A percentile compares a stretch with the other conserved stretches of the same genome.
Evolutionary conservation across 805 yeast genomes (phyloP).

Genomic region (Naumovozyma castellii): DNA sequence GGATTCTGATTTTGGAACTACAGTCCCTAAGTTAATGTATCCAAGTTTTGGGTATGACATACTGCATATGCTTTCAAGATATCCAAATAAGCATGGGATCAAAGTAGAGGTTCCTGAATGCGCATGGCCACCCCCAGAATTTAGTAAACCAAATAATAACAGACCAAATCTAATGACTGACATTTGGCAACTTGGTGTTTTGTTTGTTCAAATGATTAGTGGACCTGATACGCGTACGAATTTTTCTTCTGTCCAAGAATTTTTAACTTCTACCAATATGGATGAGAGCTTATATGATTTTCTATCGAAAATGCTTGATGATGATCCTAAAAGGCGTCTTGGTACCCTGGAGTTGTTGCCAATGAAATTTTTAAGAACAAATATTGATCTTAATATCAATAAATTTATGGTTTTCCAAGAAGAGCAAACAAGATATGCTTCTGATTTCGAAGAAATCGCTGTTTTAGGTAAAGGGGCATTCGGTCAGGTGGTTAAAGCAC

Average conservation of each 20-base stretch:
- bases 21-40: slow-evolving; percentile 49
- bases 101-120: slow-evolving; percentile 15
- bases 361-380: slow-evolving; percentile 69
- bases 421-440: slow-evolving; percentile 54
- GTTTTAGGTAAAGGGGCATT: slow-evolving; percentile 89
- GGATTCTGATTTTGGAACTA: slow-evolving; percentile 43
- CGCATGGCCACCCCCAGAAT: slow-evolving; percentile 78
- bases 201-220: slow-evolving; percentile 55
- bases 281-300: slow-evolving; percentile 60
- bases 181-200: slow-evolving; percentile 85
- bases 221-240: slow-evolving; percentile 50
- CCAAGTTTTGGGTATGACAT: slow-evolving; percentile 50
- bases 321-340: slow-evolving; percentile 60
- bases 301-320: slow-evolving; percentile 53
- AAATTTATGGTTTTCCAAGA: slow-evolving; percentile 21
- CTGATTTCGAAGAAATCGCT: slow-evolving; percentile 93
- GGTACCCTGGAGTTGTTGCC: slow-evolving; percentile 81
- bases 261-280: slow-evolving; percentile 38
- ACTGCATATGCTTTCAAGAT: slow-evolving; percentile 31
- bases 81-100: slow-evolving; percentile 29
- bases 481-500: slow-evolving; percentile 96
- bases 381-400: slow-evolving; percentile 35
- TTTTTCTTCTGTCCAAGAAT: slow-evolving; percentile 54
- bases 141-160: slow-evolving; percentile 28
- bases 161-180: slow-evolving; percentile 74